Percentiles rank a stretch among this genome's conserved stretches.
These are phyloP conservation scores for Exophiala phaeomuriformis DNA, from an alignment of 2,329 filamentous ascomycete species.

Conservation along the genomic window DNA sequence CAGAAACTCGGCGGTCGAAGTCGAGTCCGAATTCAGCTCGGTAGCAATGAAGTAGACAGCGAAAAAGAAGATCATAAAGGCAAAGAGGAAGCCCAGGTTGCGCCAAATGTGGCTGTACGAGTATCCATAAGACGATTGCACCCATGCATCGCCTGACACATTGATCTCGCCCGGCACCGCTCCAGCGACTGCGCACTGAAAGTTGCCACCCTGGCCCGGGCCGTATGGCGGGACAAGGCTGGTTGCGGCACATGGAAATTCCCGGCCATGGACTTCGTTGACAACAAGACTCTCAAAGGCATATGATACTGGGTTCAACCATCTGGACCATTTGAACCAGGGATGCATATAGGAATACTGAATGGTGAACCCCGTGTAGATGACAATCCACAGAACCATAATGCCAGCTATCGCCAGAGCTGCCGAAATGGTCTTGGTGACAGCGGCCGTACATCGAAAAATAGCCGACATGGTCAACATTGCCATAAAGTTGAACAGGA, in stretches of 20 bases:
- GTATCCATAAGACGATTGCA: conserved; percentile 52
- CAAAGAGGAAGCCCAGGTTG: conserved; percentile 64
- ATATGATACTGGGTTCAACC: conserved; percentile 37
- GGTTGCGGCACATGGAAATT: conserved; percentile 18
- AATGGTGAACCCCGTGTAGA: conserved; percentile 42
- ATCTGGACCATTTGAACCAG: conserved; percentile 43
- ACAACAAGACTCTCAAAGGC: conserved; percentile 36
- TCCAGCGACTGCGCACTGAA: conserved; percentile 48
- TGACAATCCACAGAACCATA: conserved; percentile 34
- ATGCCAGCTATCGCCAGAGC: conserved; percentile 49
- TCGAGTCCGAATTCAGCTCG: conserved; percentile 57
- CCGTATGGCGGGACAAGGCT: conserved; percentile 61
- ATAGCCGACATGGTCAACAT: conserved; percentile 55
- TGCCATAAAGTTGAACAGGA: conserved; percentile 44
- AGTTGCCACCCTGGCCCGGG: conserved; percentile 66
- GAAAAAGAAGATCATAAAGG: conserved; percentile 58
- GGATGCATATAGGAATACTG: conserved; percentile 45
- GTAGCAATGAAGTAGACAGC: conserved; percentile 55
- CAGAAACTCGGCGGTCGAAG: conserved; percentile 69
- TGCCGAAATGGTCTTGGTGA: conserved; percentile 51
- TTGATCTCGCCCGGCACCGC: conserved; percentile 48
- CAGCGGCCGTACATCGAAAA: conserved; percentile 51
- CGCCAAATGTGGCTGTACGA: conserved; percentile 55
- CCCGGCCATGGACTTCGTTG: conserved; percentile 35
- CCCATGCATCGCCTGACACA: conserved; percentile 57